Evolutionary conservation across 2,329 filamentous ascomycete species (phyloP), one percentile per base, ranked within the genome.

Genomic region (Alternaria sp.): DNA sequence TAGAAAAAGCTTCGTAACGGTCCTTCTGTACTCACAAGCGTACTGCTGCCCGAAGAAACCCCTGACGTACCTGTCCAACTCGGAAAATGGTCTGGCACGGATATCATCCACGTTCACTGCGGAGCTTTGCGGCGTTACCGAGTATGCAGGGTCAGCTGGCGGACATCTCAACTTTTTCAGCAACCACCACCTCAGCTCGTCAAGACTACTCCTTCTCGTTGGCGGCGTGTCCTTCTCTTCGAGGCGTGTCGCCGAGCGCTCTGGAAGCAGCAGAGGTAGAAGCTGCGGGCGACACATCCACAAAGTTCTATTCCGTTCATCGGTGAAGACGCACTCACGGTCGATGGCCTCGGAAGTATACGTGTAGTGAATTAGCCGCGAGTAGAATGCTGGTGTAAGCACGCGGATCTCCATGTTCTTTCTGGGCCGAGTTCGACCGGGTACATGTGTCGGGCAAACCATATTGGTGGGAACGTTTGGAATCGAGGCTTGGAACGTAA

Each of bases 321-420:
- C 77, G 1, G 80, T 80, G 32, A 79, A 78, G 14, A 81, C 68
- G 74, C 70, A 86, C 72, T 91, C 88, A 59, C 83, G 82, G 56
- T 88, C 86, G 30, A 91, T 79, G 1, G 87, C 88, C 66, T 89
- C 86, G 18, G 86, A 81, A 22, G 87, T 85, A 68, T 89, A 83
- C 0, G 85, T 81, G 69, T 91, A 91, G 63, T 86, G 83, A 0
- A 88, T 81, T 48, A 91, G 88, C 28, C 88, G 84, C 12, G 85
- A 83, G 78, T 92, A 92, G 70, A 92, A 92, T 0, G 79, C 81
- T 1, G 90, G 89, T 0, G 87, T 89, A 20, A 90, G 74, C 5
- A 91, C 79, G 54, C 83, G 84, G 48, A 91, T 78, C 43, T 86
- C 84, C 6, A 90, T 51, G 0, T 82, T 75, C 22, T 82, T 77